These are phyloP conservation scores for Aristolochia contorta DNA, from an alignment of 164 flowering plant genomes.

Conservation along the genomic window DNA sequence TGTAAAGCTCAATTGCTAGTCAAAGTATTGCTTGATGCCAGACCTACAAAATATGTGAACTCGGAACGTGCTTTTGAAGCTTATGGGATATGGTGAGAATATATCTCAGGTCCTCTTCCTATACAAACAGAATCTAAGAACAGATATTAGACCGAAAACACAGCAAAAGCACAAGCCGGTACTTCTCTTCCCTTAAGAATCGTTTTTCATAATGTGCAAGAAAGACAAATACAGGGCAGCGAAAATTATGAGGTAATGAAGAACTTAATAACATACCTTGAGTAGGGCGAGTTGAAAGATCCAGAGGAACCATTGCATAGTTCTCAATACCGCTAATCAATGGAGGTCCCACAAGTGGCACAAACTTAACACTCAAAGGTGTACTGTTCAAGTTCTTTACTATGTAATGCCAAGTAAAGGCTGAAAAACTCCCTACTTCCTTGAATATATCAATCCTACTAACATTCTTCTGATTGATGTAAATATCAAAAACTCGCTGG, in stretches of 20 bases:
- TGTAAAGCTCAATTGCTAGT: too few relatives aligned
- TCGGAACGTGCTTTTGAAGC: too few relatives aligned
- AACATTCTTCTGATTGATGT: constrained; percentile 58
- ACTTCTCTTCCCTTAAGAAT: not conserved
- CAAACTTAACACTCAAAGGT: constrained; percentile 51
- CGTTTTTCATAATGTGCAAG: not conserved
- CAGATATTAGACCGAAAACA: too few relatives aligned
- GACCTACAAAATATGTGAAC: too few relatives aligned
- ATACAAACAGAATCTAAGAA: too few relatives aligned
- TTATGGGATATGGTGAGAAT: too few relatives aligned
- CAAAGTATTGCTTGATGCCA: too few relatives aligned
- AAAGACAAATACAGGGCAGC: not conserved
- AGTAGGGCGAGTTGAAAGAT: constrained; percentile 58
- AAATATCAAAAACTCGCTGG: constrained; percentile 77
- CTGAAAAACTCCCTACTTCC: constrained; percentile 65
- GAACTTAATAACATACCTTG: constrained; percentile 45
- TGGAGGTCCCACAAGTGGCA: constrained; percentile 61
- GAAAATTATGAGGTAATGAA: not conserved
- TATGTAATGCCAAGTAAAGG: constrained; percentile 51
- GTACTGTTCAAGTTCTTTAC: constrained; percentile 69
- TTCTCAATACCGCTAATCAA: constrained; percentile 79
- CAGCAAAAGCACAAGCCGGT: too few relatives aligned
- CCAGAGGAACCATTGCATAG: constrained; percentile 82
- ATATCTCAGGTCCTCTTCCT: too few relatives aligned
- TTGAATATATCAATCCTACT: constrained; percentile 63